These are phyloP conservation scores for Debaryomyces prosopidis DNA, from an alignment of 805 yeast genomes.

Conservation along the genomic window DNA sequence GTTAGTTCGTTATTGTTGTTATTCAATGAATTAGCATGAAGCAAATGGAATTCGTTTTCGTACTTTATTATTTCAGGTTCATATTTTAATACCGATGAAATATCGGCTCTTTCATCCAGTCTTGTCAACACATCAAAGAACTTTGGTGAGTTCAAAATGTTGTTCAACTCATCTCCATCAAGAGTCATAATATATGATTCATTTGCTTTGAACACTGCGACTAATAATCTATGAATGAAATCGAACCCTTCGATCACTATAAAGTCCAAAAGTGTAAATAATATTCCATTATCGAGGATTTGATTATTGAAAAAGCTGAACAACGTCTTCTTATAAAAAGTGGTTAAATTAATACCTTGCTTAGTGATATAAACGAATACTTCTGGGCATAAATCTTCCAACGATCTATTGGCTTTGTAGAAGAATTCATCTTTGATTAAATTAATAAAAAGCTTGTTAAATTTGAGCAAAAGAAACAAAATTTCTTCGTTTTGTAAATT, in stretches of 20 bases:
- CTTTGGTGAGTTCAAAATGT: slow-evolving; percentile 17
- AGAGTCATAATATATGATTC: slow-evolving; percentile 14
- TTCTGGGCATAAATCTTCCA: slow-evolving; percentile 32
- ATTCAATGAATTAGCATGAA: slow-evolving; percentile 37
- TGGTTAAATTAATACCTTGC: slow-evolving; percentile 34
- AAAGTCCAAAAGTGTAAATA: slow-evolving; percentile 29
- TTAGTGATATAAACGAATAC: slow-evolving; percentile 32
- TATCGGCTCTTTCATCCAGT: slow-evolving; percentile 3
- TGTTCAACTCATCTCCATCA: slow-evolving; percentile 25
- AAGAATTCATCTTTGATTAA: slow-evolving; percentile 33
- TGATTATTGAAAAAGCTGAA: slow-evolving; percentile 18
- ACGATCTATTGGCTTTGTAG: slow-evolving; percentile 35
- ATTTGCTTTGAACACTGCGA: slow-evolving; percentile 20
- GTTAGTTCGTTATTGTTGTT: slow-evolving; percentile 38
- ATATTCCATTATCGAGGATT: slow-evolving; percentile 6
- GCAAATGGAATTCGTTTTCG: slow-evolving; percentile 39
- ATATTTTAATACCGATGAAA: slow-evolving; percentile 13
- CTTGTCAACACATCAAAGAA: slow-evolving; percentile 11
- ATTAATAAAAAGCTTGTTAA: slow-evolving; percentile 24
- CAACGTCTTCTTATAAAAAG: slow-evolving; percentile 18
- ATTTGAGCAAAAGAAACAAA: slow-evolving; percentile 34
- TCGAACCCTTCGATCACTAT: slow-evolving; percentile 42
- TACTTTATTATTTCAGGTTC: slow-evolving; percentile 31
- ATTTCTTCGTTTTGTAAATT: slow-evolving; percentile 25
- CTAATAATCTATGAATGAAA: slow-evolving; percentile 28